Conservation (phyloP, 2,329 filamentous ascomycete species). For the Fusarium papillatum region DNA sequence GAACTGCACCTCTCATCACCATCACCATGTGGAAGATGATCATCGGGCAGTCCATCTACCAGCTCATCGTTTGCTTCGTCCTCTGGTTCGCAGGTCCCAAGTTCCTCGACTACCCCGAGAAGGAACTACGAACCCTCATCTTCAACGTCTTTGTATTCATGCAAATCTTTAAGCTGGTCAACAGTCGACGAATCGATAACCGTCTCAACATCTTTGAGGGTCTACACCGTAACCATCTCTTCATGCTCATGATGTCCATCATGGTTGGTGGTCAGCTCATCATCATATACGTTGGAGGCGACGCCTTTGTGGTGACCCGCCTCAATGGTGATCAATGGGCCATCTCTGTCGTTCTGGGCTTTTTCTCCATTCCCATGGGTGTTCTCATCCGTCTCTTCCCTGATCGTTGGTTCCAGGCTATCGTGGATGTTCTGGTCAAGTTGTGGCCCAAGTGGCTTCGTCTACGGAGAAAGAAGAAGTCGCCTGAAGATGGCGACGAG, state of each 20-base stretch:
- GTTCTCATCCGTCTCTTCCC: slow-evolving; percentile 81
- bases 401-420: slow-evolving; percentile 62
- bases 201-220: slow-evolving; percentile 91
- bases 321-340: slow-evolving; percentile 83
- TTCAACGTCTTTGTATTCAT: slow-evolving; percentile 82
- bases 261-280: slow-evolving; percentile 42
- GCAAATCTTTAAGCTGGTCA: slow-evolving; percentile 79
- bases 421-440: slow-evolving; percentile 21
- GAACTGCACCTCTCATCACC: slow-evolving; percentile 80
- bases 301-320: slow-evolving; percentile 75
- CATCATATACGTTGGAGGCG: slow-evolving; percentile 55
- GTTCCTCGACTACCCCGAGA: slow-evolving; percentile 63
- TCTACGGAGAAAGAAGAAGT: slow-evolving; percentile 33
- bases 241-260: slow-evolving; percentile 48
- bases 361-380: slow-evolving; percentile 82
- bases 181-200: slow-evolving; percentile 81
- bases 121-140: slow-evolving; percentile 66
- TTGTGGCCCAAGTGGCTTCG: slow-evolving; percentile 36
- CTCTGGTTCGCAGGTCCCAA: slow-evolving; percentile 70
- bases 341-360: slow-evolving; percentile 81
- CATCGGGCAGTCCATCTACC: slow-evolving; percentile 70
- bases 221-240: slow-evolving; percentile 44
- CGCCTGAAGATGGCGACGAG: slow-evolving; percentile 23
- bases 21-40: slow-evolving; percentile 79
- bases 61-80: slow-evolving; percentile 69